A percentile compares a stretch with the other conserved stretches of the same genome.
Conservation (phyloP, 2,329 filamentous ascomycete species). For the Thelonectria olida region DNA sequence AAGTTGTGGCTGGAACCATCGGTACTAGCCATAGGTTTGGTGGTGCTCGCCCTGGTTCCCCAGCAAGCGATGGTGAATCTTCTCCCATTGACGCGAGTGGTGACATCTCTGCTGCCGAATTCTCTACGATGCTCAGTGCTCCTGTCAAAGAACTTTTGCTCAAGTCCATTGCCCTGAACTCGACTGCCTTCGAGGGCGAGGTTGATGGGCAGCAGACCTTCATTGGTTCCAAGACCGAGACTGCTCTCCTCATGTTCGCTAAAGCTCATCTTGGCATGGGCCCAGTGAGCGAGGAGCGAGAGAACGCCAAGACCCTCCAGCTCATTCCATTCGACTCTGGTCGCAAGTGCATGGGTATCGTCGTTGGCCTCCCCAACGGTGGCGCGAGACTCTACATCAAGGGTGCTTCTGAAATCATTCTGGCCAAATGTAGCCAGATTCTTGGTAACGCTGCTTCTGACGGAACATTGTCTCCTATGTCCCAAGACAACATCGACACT, state of each 20-base stretch:
- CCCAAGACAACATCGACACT: conserved; percentile 61
- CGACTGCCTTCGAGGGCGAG: conserved; percentile 80
- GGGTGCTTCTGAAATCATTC: conserved; percentile 72
- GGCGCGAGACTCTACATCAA: conserved; percentile 68
- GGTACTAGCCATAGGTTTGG: conserved; percentile 67
- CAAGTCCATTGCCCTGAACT: conserved; percentile 72
- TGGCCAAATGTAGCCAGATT: conserved; percentile 63
- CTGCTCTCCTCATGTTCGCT: conserved; percentile 76
- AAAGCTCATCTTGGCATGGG: conserved; percentile 74
- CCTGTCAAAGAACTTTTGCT: conserved; percentile 63
- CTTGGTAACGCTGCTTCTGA: conserved; percentile 59
- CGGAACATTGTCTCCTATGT: conserved; percentile 54
- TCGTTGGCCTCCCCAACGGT: conserved; percentile 61
- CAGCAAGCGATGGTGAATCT: conserved; percentile 36
- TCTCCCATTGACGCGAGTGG: conserved; percentile 41
- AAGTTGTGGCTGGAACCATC: conserved; percentile 68
- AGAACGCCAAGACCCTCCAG: conserved; percentile 67
- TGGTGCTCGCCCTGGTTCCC: conserved; percentile 42
- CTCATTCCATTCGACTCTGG: conserved; percentile 80
- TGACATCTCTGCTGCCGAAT: conserved; percentile 56
- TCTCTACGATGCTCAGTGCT: conserved; percentile 55
- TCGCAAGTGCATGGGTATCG: conserved; percentile 76
- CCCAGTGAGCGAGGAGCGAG: conserved; percentile 70
- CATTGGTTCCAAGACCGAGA: conserved; percentile 82
- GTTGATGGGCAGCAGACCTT: conserved; percentile 73